Evolutionary conservation across 805 yeast genomes (phyloP).

Genomic region (Tetrapisispora arboricola): DNA sequence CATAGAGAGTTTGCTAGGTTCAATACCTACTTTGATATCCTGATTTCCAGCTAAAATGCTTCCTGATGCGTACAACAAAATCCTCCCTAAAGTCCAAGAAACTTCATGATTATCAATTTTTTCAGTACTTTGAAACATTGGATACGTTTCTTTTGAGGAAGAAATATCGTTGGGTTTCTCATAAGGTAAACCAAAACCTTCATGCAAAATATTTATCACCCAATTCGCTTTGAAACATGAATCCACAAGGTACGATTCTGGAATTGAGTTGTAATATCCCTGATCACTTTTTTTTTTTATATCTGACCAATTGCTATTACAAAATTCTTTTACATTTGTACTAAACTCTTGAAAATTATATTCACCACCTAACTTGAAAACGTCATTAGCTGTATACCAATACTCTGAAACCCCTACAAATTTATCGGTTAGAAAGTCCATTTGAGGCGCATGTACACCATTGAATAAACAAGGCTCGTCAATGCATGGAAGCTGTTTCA

Average conservation of each 20-base stretch:
- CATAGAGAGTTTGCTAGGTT: slow-evolving; percentile 17
- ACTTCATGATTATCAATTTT: slow-evolving; percentile 74
- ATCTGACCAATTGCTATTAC: slow-evolving; percentile 66
- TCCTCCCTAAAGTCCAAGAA: slow-evolving; percentile 93
- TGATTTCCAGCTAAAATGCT: slow-evolving; percentile 32
- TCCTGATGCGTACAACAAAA: slow-evolving; percentile 71
- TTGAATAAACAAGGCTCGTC: slow-evolving; percentile 89
- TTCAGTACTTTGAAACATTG: slow-evolving; percentile 76
- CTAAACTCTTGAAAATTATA: slow-evolving; percentile 68
- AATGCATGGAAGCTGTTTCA: slow-evolving; percentile 70
- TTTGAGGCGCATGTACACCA: slow-evolving; percentile 88
- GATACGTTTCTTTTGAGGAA: slow-evolving; percentile 27
- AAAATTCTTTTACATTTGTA: slow-evolving; percentile 55
- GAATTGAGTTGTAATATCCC: slow-evolving; percentile 50
- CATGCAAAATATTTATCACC: slow-evolving; percentile 83
- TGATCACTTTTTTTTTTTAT: slow-evolving; percentile 38
- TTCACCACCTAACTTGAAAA: slow-evolving; percentile 80
- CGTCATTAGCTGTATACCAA: slow-evolving; percentile 94
- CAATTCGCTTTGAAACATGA: slow-evolving; percentile 94
- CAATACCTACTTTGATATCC: slow-evolving; percentile 17
- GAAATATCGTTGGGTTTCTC: slow-evolving; percentile 32
- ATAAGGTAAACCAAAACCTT: slow-evolving; percentile 84
- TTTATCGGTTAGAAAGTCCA: slow-evolving; percentile 68
- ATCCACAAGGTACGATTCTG: slow-evolving; percentile 47
- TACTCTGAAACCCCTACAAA: slow-evolving; percentile 93